A percentile compares a stretch with the other conserved stretches of the same genome.
These are phyloP conservation scores for Moringa oleifera DNA, from an alignment of 345 rosid species.

Conservation along the genomic window DNA sequence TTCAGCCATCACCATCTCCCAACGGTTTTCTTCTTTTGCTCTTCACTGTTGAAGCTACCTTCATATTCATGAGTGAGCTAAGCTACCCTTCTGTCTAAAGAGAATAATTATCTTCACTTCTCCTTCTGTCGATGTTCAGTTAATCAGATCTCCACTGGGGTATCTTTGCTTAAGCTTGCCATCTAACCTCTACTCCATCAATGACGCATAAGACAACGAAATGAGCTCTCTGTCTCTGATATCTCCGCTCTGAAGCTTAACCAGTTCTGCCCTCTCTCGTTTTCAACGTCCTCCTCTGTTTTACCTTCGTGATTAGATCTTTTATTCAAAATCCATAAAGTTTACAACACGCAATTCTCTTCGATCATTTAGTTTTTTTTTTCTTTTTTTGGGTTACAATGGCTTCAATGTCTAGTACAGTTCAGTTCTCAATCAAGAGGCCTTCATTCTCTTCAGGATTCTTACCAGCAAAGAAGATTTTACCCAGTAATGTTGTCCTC, in stretches of 20 bases:
- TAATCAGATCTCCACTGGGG: background rate
- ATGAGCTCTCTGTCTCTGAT: background rate
- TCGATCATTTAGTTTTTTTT: background rate
- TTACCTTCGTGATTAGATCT: background rate
- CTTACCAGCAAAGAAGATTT: slow-evolving; percentile 18
- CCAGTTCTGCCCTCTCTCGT: too few relatives aligned
- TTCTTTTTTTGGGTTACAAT: slow-evolving; percentile 10
- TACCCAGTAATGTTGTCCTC: slow-evolving; percentile 10
- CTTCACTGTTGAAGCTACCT: background rate
- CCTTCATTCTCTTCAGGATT: slow-evolving; percentile 26
- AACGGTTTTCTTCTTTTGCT: background rate
- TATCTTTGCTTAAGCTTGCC: background rate
- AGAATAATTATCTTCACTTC: background rate
- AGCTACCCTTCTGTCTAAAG: too few relatives aligned
- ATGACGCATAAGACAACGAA: too few relatives aligned
- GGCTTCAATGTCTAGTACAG: slow-evolving; percentile 24
- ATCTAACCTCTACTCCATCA: background rate
- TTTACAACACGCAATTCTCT: background rate
- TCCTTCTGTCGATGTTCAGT: background rate
- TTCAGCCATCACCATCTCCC: background rate
- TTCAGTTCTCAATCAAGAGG: slow-evolving; percentile 19
- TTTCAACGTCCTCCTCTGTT: background rate
- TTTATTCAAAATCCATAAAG: background rate
- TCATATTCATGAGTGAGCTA: background rate
- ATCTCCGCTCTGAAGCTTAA: background rate